Base-by-base conservation (phyloP, 495 filamentous ascomycete species). In the Xylaria palmicola region DNA sequence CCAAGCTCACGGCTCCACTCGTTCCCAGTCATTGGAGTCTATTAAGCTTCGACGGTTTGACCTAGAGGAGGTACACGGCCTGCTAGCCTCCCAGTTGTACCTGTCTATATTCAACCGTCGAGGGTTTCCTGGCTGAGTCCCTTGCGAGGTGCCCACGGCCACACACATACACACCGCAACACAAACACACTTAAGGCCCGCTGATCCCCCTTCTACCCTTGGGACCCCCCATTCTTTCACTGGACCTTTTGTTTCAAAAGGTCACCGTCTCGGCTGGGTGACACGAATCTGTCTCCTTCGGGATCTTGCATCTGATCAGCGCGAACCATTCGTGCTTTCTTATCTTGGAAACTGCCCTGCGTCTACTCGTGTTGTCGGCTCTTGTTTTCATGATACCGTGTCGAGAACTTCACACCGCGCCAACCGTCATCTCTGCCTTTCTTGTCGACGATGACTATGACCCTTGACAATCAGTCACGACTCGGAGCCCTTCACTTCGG, bases 401-500 rank as follows among this genome's bases (percentile, higher is more conserved):
- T 24, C 34, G 49, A 45, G 58, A 44, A 27, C 39, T 29, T 60
- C 58, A 60, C 39, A 22, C 10, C 13, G 36, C 27, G 37, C 26
- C 19, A 29, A 29, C 48, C 6, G 13, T 67, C 50, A 48, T 40
- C 20, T 57, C n/a, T 60, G 7, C 20, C 56, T 48, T 52, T 68
- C 60, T 26, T 51, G 54, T 67, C 63, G 48, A 82, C 72, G 75
- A 88, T 91, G 85, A 91, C 90, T 80, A 88, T 95, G 86, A 91
- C 93, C 78, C 86, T 94, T 77, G 90, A 92, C 77, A 88, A 81
- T 72, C 83, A 93, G 76, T 89, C 90, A 80, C 91, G 90, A 80
- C 87, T 91, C 76, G 86, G 90, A 79, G 84, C 83, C 65, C 85
- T 93, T 81, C 84, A 85, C 74, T 96, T 93, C 80, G 90, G 93